phyloP scores from a whole-genome alignment of 768 basidiomycete species.

The Pisolithus orientalis region DNA sequence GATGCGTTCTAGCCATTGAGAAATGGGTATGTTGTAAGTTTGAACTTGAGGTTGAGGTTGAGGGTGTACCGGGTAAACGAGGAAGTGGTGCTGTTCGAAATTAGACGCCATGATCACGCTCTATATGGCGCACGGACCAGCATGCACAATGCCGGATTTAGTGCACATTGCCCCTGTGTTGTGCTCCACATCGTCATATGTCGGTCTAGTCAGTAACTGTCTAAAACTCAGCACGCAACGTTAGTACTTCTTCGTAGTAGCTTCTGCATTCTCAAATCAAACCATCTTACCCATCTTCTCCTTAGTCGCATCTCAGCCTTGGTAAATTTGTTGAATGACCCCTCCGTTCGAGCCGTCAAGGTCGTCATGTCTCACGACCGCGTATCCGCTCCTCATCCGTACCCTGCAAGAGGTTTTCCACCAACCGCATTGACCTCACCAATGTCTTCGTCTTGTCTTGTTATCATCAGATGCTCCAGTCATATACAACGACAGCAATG shows the following conservation, averaged over 20 bases:
- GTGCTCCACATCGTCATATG: conserved; percentile 86
- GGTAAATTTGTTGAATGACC: conserved; percentile 61
- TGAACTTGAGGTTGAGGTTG: too few species aligned
- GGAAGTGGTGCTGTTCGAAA: too few species aligned
- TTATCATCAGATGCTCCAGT: conserved; percentile 56
- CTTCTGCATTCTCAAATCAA: conserved; percentile 11
- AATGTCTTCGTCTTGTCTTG: conserved; percentile 11
- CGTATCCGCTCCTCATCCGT: conserved; percentile 85
- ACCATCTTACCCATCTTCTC: conserved; percentile 12
- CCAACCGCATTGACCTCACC: too few species aligned
- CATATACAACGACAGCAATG: conserved; percentile 64
- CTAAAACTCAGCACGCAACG: conserved; percentile 75
- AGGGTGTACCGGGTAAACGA: too few species aligned
- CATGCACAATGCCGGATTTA: too few species aligned
- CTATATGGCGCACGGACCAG: too few species aligned
- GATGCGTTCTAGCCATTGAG: too few species aligned
- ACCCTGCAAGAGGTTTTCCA: conserved; percentile 55
- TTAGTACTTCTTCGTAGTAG: conserved; percentile 44
- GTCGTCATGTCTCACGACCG: conserved; percentile 68
- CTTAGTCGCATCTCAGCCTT: conserved; percentile 71
- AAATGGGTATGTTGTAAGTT: too few species aligned
- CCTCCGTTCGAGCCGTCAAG: conserved; percentile 64
- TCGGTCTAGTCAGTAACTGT: conserved; percentile 64
- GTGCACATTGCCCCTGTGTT: too few species aligned
- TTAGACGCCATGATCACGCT: too few species aligned